These are phyloP conservation scores for Pleoardoris graminearum DNA, from an alignment of 2,329 filamentous ascomycete genomes.

Conservation along the genomic window DNA sequence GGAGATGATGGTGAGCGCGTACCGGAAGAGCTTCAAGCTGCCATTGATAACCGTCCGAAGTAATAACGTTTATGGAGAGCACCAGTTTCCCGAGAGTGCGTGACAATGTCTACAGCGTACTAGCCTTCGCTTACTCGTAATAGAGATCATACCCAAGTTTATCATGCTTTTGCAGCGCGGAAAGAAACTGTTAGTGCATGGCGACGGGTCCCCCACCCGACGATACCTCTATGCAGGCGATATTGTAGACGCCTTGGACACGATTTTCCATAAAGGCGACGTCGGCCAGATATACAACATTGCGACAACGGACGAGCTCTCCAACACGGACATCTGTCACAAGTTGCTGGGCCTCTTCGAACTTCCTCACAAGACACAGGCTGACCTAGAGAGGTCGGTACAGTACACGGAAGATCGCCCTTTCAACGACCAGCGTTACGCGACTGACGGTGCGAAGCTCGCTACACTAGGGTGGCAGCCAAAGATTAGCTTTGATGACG, in stretches of 20 bases:
- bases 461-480: constrained; percentile 43
- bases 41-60: constrained; percentile 78
- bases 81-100: constrained; percentile 82
- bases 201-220: constrained; percentile 73
- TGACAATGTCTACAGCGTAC: constrained; percentile 2
- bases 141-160: constrained; percentile 85
- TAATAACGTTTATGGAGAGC: constrained; percentile 85
- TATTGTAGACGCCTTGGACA: constrained; percentile 80
- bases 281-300: constrained; percentile 82
- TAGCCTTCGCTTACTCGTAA: constrained; percentile 13
- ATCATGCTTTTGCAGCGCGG: constrained; percentile 69
- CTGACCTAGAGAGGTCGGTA: constrained; percentile 65
- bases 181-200: constrained; percentile 72
- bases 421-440: constrained; percentile 52
- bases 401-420: constrained; percentile 77
- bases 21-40: constrained; percentile 79
- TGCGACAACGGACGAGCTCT: constrained; percentile 75
- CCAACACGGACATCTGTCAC: constrained; percentile 70
- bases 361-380: constrained; percentile 47
- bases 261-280: constrained; percentile 75
- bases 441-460: constrained; percentile 46
- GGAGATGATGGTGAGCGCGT: constrained; percentile 87
- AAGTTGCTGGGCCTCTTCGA: constrained; percentile 67
- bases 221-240: constrained; percentile 79
- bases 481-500: constrained; percentile 42